These are phyloP conservation scores for Fusarium cicatricum DNA, from an alignment of 2,329 filamentous ascomycete genomes.

Conservation along the genomic window DNA sequence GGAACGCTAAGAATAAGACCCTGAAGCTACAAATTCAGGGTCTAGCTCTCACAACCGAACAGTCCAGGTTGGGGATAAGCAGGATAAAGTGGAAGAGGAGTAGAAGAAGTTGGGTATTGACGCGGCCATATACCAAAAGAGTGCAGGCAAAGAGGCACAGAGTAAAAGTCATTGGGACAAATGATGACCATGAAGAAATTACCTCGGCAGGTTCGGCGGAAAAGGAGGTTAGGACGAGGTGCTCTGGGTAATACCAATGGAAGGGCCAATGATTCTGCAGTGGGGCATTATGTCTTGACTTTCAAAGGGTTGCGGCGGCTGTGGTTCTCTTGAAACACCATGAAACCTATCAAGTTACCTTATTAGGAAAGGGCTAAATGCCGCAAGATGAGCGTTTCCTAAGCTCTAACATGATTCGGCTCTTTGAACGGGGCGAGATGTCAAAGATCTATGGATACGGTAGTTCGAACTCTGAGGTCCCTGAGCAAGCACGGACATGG, in stretches of 20 bases:
- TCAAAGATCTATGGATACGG: no score
- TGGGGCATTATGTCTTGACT: neutral
- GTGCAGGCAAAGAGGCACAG: slow-evolving; percentile 48
- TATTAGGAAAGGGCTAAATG: neutral
- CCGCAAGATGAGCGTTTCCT: neutral
- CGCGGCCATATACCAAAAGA: slow-evolving; percentile 50
- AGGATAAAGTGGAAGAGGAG: slow-evolving; percentile 55
- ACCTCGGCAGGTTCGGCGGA: neutral
- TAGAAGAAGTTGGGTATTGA: no score
- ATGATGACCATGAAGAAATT: slow-evolving; percentile 6
- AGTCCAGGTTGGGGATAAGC: slow-evolving; percentile 55
- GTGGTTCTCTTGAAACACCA: neutral
- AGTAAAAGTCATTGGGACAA: slow-evolving; percentile 44
- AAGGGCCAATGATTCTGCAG: neutral
- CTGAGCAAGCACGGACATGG: neutral
- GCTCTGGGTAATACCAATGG: no score
- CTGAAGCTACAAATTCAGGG: slow-evolving; percentile 64
- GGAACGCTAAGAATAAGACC: slow-evolving; percentile 69
- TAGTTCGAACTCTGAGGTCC: neutral
- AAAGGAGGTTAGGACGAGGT: neutral
- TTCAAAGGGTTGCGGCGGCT: neutral
- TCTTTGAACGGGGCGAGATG: neutral
- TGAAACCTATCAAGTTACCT: no score
- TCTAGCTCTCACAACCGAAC: slow-evolving; percentile 59
- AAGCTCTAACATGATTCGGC: neutral